Evolutionary conservation across 2,329 filamentous ascomycete genomes (phyloP), one percentile per base, ranked within the genome.

Genomic region (Fusarium armeniacum): DNA sequence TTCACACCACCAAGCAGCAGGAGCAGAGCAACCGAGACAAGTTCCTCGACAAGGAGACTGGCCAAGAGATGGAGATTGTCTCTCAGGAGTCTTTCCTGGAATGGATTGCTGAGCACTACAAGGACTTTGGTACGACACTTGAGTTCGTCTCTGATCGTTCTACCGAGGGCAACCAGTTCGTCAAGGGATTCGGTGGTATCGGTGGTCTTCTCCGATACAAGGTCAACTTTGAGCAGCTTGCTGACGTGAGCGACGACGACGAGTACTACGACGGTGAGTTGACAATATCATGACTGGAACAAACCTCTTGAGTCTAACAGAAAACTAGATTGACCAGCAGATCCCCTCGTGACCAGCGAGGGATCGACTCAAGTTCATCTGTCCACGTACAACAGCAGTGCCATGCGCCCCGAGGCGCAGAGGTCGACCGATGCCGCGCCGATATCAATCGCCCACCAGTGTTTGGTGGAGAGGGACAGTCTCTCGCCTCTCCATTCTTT

Each of bases 151-250:
- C 96, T 50, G 97, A 99, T 81, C 91, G 94, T 72, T 98, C 95
- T 65, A 97, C 93, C 66, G 96, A 99, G 84, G 96, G 96, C 80
- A 99, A 99, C 84, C 96, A 99, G 86, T 99, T 99, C 83, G 96
- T 99, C 78, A 98, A 98, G 86, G 96, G 96, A 70, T 99, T 99
- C 79, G 96, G 96, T 90, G 96, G 96, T 78, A 97, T 99, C 76
- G 96, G 96, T 74, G 95, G 95, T 71, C 91, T 99, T 78, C 90
- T 99, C 79, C 94, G 96, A 76, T 99, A 99, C 90, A 98, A 98
- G 87, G 93, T 99, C 87, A 99, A 99, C 87, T 99, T 99, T 84
- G 97, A 99, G 84, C 97, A 99, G 83, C 88, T 99, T 82, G 92
- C 91, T 82, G 96, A 98, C 81, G 87, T 92, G 78, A 94, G 97